A percentile compares a stretch with the other conserved stretches of the same genome.
phyloP scores from a whole-genome alignment of 1,284 basidiomycete genomes.

The Blastosporella zonata region DNA sequence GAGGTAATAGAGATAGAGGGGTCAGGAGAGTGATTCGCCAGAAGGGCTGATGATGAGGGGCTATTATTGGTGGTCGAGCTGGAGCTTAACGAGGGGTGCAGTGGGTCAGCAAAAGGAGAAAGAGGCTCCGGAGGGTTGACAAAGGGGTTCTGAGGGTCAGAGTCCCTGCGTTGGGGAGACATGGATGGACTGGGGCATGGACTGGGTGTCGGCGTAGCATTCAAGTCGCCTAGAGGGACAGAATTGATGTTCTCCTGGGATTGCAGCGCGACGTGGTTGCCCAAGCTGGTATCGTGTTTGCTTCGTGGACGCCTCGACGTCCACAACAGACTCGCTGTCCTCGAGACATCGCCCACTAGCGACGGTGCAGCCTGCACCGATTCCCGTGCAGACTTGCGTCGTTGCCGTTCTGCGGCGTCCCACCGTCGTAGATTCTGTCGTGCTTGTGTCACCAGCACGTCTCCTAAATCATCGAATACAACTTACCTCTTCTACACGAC shows the following conservation, averaged over 20 bases:
- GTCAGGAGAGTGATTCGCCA: conserved; percentile 1
- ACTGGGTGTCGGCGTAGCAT: conserved; percentile 33
- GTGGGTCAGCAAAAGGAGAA: conserved; percentile 50
- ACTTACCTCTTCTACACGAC: conserved; percentile 64
- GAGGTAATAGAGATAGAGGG: conserved; percentile 3
- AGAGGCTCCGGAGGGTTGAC: conserved; percentile 41
- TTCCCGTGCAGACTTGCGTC: conserved; percentile 62
- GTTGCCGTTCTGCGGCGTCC: conserved; percentile 69
- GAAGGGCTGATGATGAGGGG: conserved; percentile 4
- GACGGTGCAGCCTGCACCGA: conserved; percentile 41
- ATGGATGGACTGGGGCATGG: conserved; percentile 26
- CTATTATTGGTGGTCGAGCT: conserved; percentile 5
- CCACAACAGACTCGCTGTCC: conserved; percentile 55
- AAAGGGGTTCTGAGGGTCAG: conserved; percentile 45
- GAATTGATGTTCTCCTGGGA: conserved; percentile 48
- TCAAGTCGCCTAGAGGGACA: conserved; percentile 52
- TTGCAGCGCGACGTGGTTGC: conserved; percentile 41
- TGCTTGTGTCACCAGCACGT: conserved; percentile 9
- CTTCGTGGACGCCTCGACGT: conserved; percentile 31
- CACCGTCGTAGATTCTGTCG: conserved; percentile 67
- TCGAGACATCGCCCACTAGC: conserved; percentile 51
- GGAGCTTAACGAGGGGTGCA: conserved; percentile 5
- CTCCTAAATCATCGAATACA: neutral
- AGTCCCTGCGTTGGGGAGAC: conserved; percentile 36
- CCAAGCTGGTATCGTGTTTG: conserved; percentile 34